Base-by-base conservation (phyloP, 345 rosid species). In the Euclidium syriacum region DNA sequence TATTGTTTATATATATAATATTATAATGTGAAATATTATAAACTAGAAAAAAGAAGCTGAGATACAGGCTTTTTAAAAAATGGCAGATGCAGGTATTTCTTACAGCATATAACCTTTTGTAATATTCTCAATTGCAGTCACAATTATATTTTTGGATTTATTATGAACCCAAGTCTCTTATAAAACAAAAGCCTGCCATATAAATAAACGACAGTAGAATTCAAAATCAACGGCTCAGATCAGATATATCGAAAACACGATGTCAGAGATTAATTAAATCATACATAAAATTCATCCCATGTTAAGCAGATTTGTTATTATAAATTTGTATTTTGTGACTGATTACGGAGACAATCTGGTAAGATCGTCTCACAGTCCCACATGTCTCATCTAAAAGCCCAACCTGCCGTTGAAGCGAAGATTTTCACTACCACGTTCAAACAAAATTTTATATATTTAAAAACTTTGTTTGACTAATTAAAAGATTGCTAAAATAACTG, bases 141-240 rank as follows among this genome's bases (percentile, higher is more conserved):
- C 62, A 27, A 46, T 53, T 38, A 54, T 70, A 54, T 70, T 36
- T 70, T 70, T 70, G 74, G 68, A 70, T 47, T 70, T 53, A 70
- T 35, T 61, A 42, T 27, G 63, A 54, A n/a, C 36, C 57, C 68
- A 36, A 32, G 42, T 70, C 64, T 38, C 57, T 47, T 54, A 35
- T 29, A 70, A 62, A 54, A 53, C 49, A 53, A 70, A 33, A 52
- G 44, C 49, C 57, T 69, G 56, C 19, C 57, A 70, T 39, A 38
- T 46, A 34, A 16, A 69, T 17, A 34, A 63, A 67, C 11, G 78
- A 80, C 88, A 41, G 9, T 57, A 52, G 33, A 42, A 16, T 68
- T 83, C 75, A 65, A 74, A 79, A 76, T 51, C 58, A 61, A 68
- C 57, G 89, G 84, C 78, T 52, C 2, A 17, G 80, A 85, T 83